Base-by-base conservation (phyloP, 176 grass and related monocot genomes). In the Zizania latifolia region DNA sequence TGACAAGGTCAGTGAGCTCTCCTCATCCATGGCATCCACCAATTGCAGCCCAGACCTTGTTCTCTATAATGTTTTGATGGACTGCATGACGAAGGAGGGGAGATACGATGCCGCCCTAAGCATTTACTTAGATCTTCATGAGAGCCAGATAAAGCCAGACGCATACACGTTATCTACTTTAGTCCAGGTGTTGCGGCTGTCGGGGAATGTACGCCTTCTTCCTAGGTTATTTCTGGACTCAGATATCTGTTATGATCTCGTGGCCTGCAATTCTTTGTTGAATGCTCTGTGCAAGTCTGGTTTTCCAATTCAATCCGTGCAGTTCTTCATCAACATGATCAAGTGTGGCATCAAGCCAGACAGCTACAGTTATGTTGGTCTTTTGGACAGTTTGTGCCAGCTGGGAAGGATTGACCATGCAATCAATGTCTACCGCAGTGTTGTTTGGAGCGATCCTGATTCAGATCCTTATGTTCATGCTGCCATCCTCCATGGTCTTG, bases 11-110 rank as follows among this genome's bases (percentile, higher is more conserved):
- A 34, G 57, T 7, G 35, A 78, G 36, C 54, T 92, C 37, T 88
- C 86, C 68, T 68, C 79, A 68, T 81, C 70, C 57, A 98, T 98
- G 91, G 41, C 70, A 38, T 88, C 78, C 4, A 45, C 21, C 60
- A 44, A 76, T 38, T 98, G 89, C 84, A 86, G 39, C 58, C 89
- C 89, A 55, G 94, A 98, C 72, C 67, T 94, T 74, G 75, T 94
- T 68, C 60, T 98, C 23, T 93, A 88, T 81, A 94, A 94, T 77
- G 88, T 94, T 57, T 56, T 98, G 10, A 98, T 98, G 76, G 86
- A 89, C 83, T 84, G 91, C 79, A 87, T 92, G 79, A 48, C 64
- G 16, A 98, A 88, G 74, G 81, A 74, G 70, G 65, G 53, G 68
- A 89, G 78, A 62, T 88, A 92, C 30, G 45, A 86, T 64, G 78